Evolutionary conservation across 805 yeast species (phyloP).

Genomic region (Sugiyamaella americana): DNA sequence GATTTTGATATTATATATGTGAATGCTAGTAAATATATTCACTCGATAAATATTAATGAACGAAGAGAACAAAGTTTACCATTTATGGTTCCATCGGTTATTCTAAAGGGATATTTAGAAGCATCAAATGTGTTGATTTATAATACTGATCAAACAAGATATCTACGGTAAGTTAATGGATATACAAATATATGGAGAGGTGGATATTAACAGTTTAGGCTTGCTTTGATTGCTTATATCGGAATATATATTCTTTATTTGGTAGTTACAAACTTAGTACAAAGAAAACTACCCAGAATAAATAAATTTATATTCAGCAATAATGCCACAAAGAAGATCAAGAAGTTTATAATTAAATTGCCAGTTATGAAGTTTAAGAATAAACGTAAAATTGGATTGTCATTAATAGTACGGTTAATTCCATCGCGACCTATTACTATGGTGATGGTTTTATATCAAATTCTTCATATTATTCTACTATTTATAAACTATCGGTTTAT

Average conservation of each 20-base stretch:
- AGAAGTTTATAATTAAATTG: neutral
- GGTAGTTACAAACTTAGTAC: neutral
- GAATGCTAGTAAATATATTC: slow-evolving; percentile 10
- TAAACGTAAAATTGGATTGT: neutral
- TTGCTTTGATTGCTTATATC: neutral
- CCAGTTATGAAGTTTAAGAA: neutral
- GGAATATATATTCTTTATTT: neutral
- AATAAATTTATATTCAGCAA: neutral
- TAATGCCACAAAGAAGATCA: neutral
- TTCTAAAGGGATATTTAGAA: slow-evolving; percentile 2
- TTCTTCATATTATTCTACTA: slow-evolving; percentile 27
- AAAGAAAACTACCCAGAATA: neutral
- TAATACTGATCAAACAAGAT: neutral
- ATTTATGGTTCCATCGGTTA: slow-evolving; percentile 3
- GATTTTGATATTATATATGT: slow-evolving; percentile 10
- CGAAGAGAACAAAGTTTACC: slow-evolving; percentile 3
- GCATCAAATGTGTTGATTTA: slow-evolving; percentile 1
- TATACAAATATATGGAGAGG: neutral
- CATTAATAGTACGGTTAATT: neutral
- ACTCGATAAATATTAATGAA: neutral
- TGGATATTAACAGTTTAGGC: too few species aligned
- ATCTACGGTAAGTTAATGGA: slow-evolving; percentile 1
- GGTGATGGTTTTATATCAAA: slow-evolving; percentile 29
- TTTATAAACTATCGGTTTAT: slow-evolving; percentile 10
- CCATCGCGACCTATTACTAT: slow-evolving; percentile 36